Evolutionary conservation across 179 eudicot species (phyloP).

Genomic region (Spinacia oleracea): DNA sequence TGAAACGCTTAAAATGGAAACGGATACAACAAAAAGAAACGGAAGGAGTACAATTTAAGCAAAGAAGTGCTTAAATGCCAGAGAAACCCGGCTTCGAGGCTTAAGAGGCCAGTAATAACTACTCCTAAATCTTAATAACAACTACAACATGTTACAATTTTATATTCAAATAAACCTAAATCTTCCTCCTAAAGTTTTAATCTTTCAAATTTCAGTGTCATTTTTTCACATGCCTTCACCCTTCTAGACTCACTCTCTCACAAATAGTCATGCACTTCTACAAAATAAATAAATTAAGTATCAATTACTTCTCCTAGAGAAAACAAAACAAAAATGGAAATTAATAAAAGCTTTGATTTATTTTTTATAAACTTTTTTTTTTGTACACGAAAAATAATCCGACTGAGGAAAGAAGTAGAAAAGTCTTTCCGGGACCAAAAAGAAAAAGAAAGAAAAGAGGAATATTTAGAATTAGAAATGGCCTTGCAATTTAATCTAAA

Average conservation of each 20-base stretch:
- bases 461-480: neutral
- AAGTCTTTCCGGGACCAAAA: neutral
- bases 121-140: too few relatives aligned
- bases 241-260: neutral
- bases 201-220: neutral
- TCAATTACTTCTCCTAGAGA: neutral
- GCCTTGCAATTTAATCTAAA: neutral
- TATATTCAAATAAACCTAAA: too few relatives aligned
- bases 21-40: too few relatives aligned
- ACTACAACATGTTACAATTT: too few relatives aligned
- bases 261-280: conserved; percentile 2
- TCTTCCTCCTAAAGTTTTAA: too few relatives aligned
- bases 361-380: neutral
- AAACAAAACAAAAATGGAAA: neutral
- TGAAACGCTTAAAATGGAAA: too few relatives aligned
- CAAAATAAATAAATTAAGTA: neutral
- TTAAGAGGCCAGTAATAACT: neutral
- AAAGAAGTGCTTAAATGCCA: neutral
- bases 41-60: too few relatives aligned
- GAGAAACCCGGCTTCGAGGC: neutral
- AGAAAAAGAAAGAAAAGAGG: neutral
- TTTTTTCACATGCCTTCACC: neutral
- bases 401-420: neutral
- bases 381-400: neutral
- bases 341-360: neutral